A percentile compares a stretch with the other conserved stretches of the same genome.
Conservation (phyloP, 441 rosid species). For the Melastoma candidum region DNA sequence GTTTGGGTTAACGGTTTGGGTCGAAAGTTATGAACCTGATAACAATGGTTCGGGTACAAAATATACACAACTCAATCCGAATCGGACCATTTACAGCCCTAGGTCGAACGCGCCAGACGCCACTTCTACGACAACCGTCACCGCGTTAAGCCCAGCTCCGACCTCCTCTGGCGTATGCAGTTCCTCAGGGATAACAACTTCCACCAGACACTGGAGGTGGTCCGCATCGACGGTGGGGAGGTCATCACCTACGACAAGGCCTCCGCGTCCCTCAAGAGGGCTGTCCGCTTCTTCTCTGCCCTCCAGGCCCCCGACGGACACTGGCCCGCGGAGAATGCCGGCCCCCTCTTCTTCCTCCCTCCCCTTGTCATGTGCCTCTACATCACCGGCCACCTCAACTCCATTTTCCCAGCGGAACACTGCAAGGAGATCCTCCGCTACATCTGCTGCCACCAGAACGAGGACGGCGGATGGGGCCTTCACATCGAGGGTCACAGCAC, state of each 20-base stretch:
- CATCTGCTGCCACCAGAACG: conserved; percentile 46
- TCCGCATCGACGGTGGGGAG: conserved; percentile 35
- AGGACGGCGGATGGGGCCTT: conserved; percentile 23
- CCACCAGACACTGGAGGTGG: conserved; percentile 32
- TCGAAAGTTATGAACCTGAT: too few species aligned
- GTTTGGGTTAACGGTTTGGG: too few species aligned
- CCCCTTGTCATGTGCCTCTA: conserved; percentile 50
- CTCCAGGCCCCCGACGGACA: conserved; percentile 59
- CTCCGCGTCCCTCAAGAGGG: conserved; percentile 29
- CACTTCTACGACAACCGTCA: conserved; percentile 28
- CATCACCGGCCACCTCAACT: conserved; percentile 61
- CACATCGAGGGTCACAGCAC: conserved; percentile 19
- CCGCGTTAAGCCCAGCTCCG: conserved; percentile 41
- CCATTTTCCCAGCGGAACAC: conserved; percentile 46
- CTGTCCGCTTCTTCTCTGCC: conserved; percentile 37
- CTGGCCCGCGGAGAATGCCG: conserved; percentile 70
- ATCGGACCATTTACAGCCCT: too few species aligned
- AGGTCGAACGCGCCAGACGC: conserved; percentile 43
- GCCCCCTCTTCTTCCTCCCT: conserved; percentile 43
- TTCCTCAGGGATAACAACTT: conserved; percentile 42
- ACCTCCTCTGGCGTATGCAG: conserved; percentile 51
- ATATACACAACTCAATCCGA: too few species aligned
- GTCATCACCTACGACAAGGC: conserved; percentile 32
- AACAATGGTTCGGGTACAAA: too few species aligned
- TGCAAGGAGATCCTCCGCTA: conserved; percentile 65